These are phyloP conservation scores for Phytophthora kernoviae DNA, from an alignment of 352 stramenopile genomes.

Conservation along the genomic window DNA sequence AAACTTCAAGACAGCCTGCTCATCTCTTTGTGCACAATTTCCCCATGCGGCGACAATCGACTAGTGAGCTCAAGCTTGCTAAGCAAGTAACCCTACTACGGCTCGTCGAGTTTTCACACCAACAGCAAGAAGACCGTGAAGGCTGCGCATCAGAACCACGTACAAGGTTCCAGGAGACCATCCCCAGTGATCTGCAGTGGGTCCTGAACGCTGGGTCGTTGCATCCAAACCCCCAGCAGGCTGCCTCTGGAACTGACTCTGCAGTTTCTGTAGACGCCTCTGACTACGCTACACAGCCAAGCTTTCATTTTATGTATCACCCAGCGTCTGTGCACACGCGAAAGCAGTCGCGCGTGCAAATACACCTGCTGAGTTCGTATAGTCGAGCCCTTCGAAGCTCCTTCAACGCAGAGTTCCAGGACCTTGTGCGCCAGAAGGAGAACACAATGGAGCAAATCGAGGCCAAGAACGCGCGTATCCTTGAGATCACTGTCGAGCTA, in stretches of 20 bases:
- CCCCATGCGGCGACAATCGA: slow-evolving; percentile 63
- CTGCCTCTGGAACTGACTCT: slow-evolving; percentile 1
- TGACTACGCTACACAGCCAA: slow-evolving; percentile 45
- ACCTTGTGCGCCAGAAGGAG: slow-evolving; percentile 75
- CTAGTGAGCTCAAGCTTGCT: slow-evolving; percentile 50
- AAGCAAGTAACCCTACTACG: slow-evolving; percentile 68
- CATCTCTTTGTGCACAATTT: slow-evolving; percentile 81
- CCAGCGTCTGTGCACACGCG: slow-evolving; percentile 77
- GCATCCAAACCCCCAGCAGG: slow-evolving; percentile 41
- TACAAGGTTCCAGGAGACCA: slow-evolving; percentile 54
- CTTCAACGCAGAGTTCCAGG: slow-evolving; percentile 91
- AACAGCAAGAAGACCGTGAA: slow-evolving; percentile 53
- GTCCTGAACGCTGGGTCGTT: slow-evolving; percentile 52
- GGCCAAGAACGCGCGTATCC: slow-evolving; percentile 87
- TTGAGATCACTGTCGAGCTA: slow-evolving; percentile 85
- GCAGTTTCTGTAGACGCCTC: slow-evolving; percentile 2
- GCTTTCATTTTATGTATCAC: slow-evolving; percentile 88
- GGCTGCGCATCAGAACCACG: slow-evolving; percentile 15
- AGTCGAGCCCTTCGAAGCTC: slow-evolving; percentile 63
- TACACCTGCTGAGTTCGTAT: slow-evolving; percentile 79
- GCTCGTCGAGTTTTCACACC: slow-evolving; percentile 66
- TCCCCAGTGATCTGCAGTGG: slow-evolving; percentile 63
- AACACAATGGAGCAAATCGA: slow-evolving; percentile 88
- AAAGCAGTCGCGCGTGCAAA: slow-evolving; percentile 88
- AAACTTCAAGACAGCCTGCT: slow-evolving; percentile 6